These are phyloP conservation scores for Ascoidea rubescens DNA, from an alignment of 805 yeast species.

Conservation along the genomic window DNA sequence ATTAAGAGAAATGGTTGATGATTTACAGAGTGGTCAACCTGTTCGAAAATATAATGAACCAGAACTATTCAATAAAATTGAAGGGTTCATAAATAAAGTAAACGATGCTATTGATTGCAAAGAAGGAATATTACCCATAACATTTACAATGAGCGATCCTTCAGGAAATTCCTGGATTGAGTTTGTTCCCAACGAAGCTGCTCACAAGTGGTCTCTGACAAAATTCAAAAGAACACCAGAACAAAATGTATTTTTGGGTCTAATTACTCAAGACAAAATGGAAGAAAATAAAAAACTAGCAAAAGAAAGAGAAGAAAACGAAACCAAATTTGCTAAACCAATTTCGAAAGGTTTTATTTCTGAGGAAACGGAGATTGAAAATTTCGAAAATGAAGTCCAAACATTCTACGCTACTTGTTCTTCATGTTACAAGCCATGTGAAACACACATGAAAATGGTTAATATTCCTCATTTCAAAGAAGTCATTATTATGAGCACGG, in stretches of 20 bases:
- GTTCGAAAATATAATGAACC: conserved; percentile 66
- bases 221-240: conserved; percentile 79
- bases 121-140: conserved; percentile 56
- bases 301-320: conserved; percentile 21
- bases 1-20: conserved; percentile 69
- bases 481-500: conserved; percentile 91
- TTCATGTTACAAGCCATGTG: conserved; percentile 68
- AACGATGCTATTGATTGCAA: conserved; percentile 49
- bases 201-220: conserved; percentile 79
- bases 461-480: conserved; percentile 97
- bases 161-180: conserved; percentile 97
- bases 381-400: conserved; percentile 81
- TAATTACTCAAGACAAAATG: conserved; percentile 48
- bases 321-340: conserved; percentile 18
- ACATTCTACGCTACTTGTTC: conserved; percentile 89
- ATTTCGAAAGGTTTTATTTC: conserved; percentile 44
- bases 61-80: conserved; percentile 62
- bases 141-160: conserved; percentile 79
- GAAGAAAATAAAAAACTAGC: conserved; percentile 24
- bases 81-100: conserved; percentile 48
- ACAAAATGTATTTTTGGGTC: conserved; percentile 75
- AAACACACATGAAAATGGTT: conserved; percentile 92
- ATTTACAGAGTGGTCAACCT: conserved; percentile 69
- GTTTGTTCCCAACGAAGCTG: conserved; percentile 71
- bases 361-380: conserved; percentile 71